These are phyloP conservation scores for Dioscorea cayenensis DNA, from an alignment of 116 monocot genomes.

Conservation along the genomic window DNA sequence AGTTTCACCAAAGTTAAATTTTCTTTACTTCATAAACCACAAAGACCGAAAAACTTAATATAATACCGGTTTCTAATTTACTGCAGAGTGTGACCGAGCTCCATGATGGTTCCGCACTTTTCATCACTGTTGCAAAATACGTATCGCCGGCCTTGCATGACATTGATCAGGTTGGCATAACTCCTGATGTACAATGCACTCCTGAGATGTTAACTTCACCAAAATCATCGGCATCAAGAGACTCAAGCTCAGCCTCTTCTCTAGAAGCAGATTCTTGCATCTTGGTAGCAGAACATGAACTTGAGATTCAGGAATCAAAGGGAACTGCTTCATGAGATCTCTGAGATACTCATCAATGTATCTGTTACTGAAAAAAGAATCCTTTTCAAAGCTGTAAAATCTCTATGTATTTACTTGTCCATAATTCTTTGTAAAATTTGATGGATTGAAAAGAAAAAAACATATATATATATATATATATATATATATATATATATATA, in stretches of 20 bases:
- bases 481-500: too few species aligned
- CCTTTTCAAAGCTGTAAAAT: too few species aligned
- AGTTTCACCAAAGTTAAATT: too few species aligned
- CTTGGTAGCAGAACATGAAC: constrained; percentile 84
- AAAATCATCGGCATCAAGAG: constrained; percentile 11
- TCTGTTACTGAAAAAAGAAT: too few species aligned
- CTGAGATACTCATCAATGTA: too few species aligned
- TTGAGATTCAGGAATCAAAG: constrained; percentile 58
- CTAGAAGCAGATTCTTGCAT: constrained; percentile 88
- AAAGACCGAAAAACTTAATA: too few species aligned
- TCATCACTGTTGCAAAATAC: constrained; percentile 95
- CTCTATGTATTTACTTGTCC: too few species aligned
- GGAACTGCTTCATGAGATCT: constrained; percentile 54
- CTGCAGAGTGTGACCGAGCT: constrained; percentile 90
- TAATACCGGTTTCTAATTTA: neutral
- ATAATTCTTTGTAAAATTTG: too few species aligned
- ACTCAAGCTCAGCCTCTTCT: constrained; percentile 22
- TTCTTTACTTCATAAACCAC: too few species aligned
- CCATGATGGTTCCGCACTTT: constrained; percentile 84
- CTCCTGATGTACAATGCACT: constrained; percentile 81
- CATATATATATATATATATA: too few species aligned
- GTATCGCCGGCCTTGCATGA: constrained; percentile 83
- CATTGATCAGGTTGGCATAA: constrained; percentile 96
- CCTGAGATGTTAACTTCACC: constrained; percentile 38
- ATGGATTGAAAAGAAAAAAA: too few species aligned